A percentile compares a stretch with the other conserved stretches of the same genome.
These are phyloP conservation scores for Meyerozyma guilliermondii DNA, from an alignment of 1,139 yeast species.

Conservation along the genomic window DNA sequence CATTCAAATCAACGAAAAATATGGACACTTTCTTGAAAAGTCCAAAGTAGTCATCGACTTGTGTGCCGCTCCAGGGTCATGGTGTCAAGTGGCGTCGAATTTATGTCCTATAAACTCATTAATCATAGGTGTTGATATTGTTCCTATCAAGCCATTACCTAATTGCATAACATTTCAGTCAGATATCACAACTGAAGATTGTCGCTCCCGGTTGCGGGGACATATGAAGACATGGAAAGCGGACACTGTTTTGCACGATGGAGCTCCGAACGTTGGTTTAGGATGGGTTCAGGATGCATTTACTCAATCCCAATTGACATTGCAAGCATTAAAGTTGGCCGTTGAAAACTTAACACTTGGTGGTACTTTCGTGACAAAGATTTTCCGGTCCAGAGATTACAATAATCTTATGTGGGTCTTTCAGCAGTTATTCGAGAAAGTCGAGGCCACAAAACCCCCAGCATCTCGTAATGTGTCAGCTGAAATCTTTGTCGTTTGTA, in stretches of 20 bases:
- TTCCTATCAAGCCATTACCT: conserved; percentile 91
- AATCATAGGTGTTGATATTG: conserved; percentile 96
- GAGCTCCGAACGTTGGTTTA: conserved; percentile 99
- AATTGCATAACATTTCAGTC: conserved; percentile 92
- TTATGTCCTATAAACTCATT: conserved; percentile 88
- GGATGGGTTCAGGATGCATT: conserved; percentile 99
- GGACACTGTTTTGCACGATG: conserved; percentile 96
- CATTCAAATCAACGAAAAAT: conserved; percentile 92
- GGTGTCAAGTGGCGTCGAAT: conserved; percentile 98
- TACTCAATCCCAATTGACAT: conserved; percentile 92
- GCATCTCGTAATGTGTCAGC: conserved; percentile 99
- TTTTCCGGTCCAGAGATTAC: conserved; percentile 96
- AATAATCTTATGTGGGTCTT: conserved; percentile 96
- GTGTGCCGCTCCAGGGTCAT: conserved; percentile 99
- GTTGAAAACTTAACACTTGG: conserved; percentile 90
- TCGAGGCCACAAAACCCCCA: conserved; percentile 98
- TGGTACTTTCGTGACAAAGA: conserved; percentile 95
- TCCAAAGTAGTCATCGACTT: conserved; percentile 97
- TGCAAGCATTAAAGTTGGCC: conserved; percentile 89
- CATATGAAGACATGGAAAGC: conserved; percentile 99
- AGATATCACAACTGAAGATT: conserved; percentile 96
- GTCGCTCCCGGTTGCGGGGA: conserved; percentile 89
- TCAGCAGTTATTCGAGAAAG: conserved; percentile 90
- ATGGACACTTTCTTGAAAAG: conserved; percentile 89
- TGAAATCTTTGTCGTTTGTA: conserved; percentile 95